These are phyloP conservation scores for Penicillium soppii DNA, from an alignment of 495 filamentous ascomycete species.

Conservation along the genomic window DNA sequence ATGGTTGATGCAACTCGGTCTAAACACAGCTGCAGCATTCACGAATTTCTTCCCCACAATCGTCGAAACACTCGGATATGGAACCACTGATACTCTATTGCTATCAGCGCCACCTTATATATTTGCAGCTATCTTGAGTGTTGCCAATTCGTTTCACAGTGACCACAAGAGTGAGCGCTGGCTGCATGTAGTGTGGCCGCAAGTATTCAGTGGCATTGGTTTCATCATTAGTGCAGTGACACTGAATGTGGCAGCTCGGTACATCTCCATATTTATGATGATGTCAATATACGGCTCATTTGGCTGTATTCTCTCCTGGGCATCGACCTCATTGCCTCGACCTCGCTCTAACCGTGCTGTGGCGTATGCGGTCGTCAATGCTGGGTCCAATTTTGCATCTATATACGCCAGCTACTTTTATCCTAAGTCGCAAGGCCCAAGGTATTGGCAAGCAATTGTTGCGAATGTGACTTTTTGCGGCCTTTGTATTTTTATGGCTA, in stretches of 20 bases:
- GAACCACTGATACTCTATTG: slow-evolving; percentile 48
- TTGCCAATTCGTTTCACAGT: slow-evolving; percentile 41
- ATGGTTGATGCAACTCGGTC: slow-evolving; percentile 27
- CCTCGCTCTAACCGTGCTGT: slow-evolving; percentile 43
- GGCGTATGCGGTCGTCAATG: slow-evolving; percentile 7
- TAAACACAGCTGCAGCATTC: slow-evolving; percentile 23
- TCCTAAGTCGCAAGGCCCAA: slow-evolving; percentile 7
- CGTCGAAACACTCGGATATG: slow-evolving; percentile 51
- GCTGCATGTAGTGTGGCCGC: no score
- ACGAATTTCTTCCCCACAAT: slow-evolving; percentile 57
- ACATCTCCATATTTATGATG: slow-evolving; percentile 52
- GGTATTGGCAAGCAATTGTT: slow-evolving; percentile 2
- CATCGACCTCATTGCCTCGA: slow-evolving; percentile 51
- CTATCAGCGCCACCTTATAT: slow-evolving; percentile 54
- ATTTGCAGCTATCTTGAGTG: slow-evolving; percentile 42
- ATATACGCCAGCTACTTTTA: slow-evolving; percentile 15
- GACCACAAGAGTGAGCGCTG: slow-evolving; percentile 44
- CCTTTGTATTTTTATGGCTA: no score
- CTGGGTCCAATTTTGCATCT: slow-evolving; percentile 7
- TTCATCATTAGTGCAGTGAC: slow-evolving; percentile 46
- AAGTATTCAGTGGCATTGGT: slow-evolving; percentile 41
- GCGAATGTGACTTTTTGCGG: not conserved
- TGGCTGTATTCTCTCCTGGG: slow-evolving; percentile 53
- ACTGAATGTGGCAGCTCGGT: slow-evolving; percentile 44
- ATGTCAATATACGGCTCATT: slow-evolving; percentile 48